Evolutionary conservation across 768 basidiomycete genomes (phyloP), one percentile per base, ranked within the genome.

Genomic region (Auriscalpium microsporum): DNA sequence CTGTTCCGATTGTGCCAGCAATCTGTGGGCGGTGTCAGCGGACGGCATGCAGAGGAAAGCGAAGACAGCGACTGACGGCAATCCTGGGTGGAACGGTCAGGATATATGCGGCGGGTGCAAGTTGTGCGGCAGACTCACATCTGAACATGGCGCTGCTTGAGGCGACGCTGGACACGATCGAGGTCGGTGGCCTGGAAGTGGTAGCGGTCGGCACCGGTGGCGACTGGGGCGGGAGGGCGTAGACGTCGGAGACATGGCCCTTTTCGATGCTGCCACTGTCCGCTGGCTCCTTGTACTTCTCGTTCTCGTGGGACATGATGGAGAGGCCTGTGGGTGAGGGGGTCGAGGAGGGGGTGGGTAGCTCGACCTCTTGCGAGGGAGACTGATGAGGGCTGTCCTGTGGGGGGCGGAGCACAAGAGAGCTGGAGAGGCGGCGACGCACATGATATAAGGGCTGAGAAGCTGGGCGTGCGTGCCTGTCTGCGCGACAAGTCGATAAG

Each of bases 131-230:
- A 50, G 54, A 69, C 79, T 52, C 63, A 83, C 86, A 89, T 89
- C 66, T 88, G 87, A 13, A 86, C 82, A 79, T 88, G 86, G 34
- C 86, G 80, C 68, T 87, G 85, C 69, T 86, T 81, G 38, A 89
- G 76, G 38, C 79, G 78, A 33, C 87, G 78, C 62, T 89, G 87
- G 5, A 90, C 85, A 34, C 74, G 75, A 63, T 89, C 87, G 49
- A 83, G 71, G 64, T 86, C 83, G 53, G 78, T 75, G n/a, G 71
- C 75, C 59, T 84, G 79, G 57, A 86, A 78, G 45, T 75, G 71
- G 67, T 69, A 71, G 23, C 59, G 59, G 37, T 63, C 57, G 57
- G 69, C 65, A 13, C 54, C 48, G 42, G 52, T 40, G 2, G 28
- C 28, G 28, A 28, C 7, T 4, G 34, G 23, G 58, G n/a, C 16